Evolutionary conservation across 768 basidiomycete genomes (phyloP), one percentile per base, ranked within the genome.

Genomic region (Cystobasidium onofrii): DNA sequence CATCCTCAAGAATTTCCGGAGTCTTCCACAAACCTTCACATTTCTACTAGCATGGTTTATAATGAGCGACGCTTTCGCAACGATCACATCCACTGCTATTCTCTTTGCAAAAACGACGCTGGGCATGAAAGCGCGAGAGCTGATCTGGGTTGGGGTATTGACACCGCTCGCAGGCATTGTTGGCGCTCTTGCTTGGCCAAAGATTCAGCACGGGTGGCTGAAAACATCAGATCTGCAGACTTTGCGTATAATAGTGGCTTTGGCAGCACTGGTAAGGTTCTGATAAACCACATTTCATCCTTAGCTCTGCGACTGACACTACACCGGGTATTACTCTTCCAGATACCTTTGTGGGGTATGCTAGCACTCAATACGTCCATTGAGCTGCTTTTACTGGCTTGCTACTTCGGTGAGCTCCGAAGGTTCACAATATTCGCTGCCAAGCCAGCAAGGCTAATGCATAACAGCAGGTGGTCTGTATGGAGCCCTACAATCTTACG

Each of bases 1-100:
- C 36, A 92, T 92, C 89, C 83, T 97, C 25, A 84, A 83, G 0
- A 88, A 95, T 79, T 87, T 94, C 46, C 85, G 85, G 80, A 85
- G 85, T 65, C 83, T 97, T 18, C 85, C 85, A 34, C 88, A 92
- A 78, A 92, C 93, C 0, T 98, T 94, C 84, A 85, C 85, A 76
- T 97, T 91, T 78, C 87, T 97, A 52, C 86, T 88, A 4, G 92
- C 95, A 0, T 97, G 94, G 93, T 94, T 96, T 80, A 84, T 98
- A 15, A 86, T 98, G 27, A 91, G 90, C 0, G 94, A 98, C 78
- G 91, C 66, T 15, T 70, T 94, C 81, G 91, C 93, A 1, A 96
- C 94, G 0, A 89, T 96, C 57, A 92, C 92, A 0, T 90, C 90
- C 0, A 92, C 91, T 0, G 91, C 95, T 0, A 86, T 97, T 69